Base-by-base conservation (phyloP, 2,329 filamentous ascomycete genomes). In the Emericellopsis atlantica region DNA sequence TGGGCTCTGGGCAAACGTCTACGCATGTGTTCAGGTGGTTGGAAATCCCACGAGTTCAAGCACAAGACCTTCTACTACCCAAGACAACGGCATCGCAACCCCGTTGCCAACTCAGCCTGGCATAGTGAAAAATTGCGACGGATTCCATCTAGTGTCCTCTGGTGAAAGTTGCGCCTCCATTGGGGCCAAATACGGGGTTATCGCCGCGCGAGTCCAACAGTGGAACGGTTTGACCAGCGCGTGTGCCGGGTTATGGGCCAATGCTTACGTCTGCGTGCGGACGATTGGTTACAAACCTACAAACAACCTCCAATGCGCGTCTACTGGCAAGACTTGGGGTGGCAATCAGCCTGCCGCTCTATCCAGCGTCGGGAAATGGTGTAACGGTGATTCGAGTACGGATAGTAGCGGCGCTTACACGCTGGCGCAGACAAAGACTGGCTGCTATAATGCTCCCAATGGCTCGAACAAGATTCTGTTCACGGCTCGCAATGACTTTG, bases 41-140 rank as follows among this genome's bases (percentile, higher is more conserved):
- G 35, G 36, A 18, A 39, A 40, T 12, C 23, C 37, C 6, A 46
- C 46, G 6, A 26, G 24, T 26, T 26, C 24, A 26, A 26, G 24
- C 24, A 10, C 24, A 10, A 26, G 24, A 10, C 24, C 24, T 26
- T 18, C 32, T 6, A 34, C 32, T 18, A 18, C 14, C 6, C 32
- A n/a, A 18, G 32, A 14, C 32, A 34, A 34, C 16, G 32, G 32
- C 32, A 34, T 34, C 32, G 16, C 32, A 34, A 34, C 32, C 16
- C 46, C 45, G 2, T 18, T 32, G 18, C 46, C 46, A 4, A 43
- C 37, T 11, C 46, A 44, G 37, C 40, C 41, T n/a, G 45, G 40
- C 43, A 46, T 48, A 45, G 40, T 43, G 18, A 31, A 16, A n/a
- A 44, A 46, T 41, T 48, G 46, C 36, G 33, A 43, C 12, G n/a